These are phyloP conservation scores for Schizophyllum amplum DNA, from an alignment of 1,284 basidiomycete genomes.

Conservation along the genomic window DNA sequence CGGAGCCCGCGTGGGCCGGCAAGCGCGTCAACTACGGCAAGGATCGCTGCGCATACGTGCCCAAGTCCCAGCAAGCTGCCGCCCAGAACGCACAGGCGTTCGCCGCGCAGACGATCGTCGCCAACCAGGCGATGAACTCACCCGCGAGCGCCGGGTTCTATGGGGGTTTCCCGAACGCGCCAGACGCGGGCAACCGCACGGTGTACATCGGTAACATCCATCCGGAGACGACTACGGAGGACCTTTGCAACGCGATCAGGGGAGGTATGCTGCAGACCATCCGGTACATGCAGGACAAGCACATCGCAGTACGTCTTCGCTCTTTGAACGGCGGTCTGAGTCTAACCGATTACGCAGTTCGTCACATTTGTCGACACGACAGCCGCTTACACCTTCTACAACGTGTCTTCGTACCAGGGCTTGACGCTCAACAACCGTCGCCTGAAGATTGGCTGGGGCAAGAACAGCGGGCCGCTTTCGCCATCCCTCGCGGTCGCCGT, in stretches of 20 bases:
- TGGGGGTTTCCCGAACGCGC: slow-evolving; percentile 4
- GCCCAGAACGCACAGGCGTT: slow-evolving; percentile 76
- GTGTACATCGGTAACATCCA: slow-evolving; percentile 93
- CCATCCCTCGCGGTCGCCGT: slow-evolving; percentile 81
- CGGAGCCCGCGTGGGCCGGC: slow-evolving; percentile 86
- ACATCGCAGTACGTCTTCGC: slow-evolving; percentile 70
- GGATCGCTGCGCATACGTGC: slow-evolving; percentile 91
- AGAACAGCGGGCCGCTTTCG: slow-evolving; percentile 78
- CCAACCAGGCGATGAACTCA: slow-evolving; percentile 28
- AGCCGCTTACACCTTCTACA: slow-evolving; percentile 87
- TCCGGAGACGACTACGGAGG: slow-evolving; percentile 86
- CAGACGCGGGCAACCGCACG: slow-evolving; percentile 57
- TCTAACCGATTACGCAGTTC: slow-evolving; percentile 43
- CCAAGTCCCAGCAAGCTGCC: slow-evolving; percentile 81
- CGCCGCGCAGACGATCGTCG: slow-evolving; percentile 73
- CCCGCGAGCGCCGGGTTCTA: background rate
- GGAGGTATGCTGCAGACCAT: slow-evolving; percentile 89
- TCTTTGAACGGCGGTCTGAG: slow-evolving; percentile 6
- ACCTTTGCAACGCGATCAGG: slow-evolving; percentile 88
- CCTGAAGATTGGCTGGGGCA: slow-evolving; percentile 93
- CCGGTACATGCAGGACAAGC: slow-evolving; percentile 89
- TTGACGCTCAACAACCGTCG: slow-evolving; percentile 85
- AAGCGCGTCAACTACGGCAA: slow-evolving; percentile 95
- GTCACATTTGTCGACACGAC: slow-evolving; percentile 87
- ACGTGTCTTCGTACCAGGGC: slow-evolving; percentile 81